Conservation (phyloP, 2,329 filamentous ascomycete genomes). For the Paecilomyces fulvus region DNA sequence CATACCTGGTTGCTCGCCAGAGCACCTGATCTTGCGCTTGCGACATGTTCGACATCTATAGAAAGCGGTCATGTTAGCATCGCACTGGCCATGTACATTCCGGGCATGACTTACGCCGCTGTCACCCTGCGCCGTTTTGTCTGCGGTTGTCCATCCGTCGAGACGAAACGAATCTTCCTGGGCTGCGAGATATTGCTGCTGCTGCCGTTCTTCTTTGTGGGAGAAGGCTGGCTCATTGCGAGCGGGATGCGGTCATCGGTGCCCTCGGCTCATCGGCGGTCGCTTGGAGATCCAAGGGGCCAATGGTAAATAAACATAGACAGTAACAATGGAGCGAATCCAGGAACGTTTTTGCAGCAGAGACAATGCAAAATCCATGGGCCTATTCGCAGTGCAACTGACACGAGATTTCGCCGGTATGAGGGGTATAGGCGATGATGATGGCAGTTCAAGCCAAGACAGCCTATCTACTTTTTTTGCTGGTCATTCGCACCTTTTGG, state of each 20-base stretch:
- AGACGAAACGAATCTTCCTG: constrained; percentile 64
- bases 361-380: background rate
- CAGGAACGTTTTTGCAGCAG: background rate
- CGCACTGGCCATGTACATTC: constrained; percentile 3
- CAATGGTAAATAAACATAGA: background rate
- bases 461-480: background rate
- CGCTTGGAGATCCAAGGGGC: background rate
- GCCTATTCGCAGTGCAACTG: background rate
- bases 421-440: background rate
- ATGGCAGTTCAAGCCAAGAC: background rate
- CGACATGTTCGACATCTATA: constrained; percentile 62
- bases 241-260: constrained; percentile 24
- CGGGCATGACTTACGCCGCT: constrained; percentile 53
- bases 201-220: constrained; percentile 25
- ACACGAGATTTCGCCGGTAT: background rate
- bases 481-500: background rate
- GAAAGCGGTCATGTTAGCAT: constrained; percentile 7
- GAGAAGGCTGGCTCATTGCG: constrained; percentile 33
- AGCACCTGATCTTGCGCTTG: constrained; percentile 67
- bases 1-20: constrained; percentile 57
- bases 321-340: background rate
- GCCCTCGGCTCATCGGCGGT: constrained; percentile 25
- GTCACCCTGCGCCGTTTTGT: constrained; percentile 71
- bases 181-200: constrained; percentile 23
- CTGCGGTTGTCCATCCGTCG: constrained; percentile 71